Percentiles rank a stretch among this genome's conserved stretches.
These are phyloP conservation scores for Cucumis cinereus DNA, from an alignment of 306 rosid species.

Conservation along the genomic window DNA sequence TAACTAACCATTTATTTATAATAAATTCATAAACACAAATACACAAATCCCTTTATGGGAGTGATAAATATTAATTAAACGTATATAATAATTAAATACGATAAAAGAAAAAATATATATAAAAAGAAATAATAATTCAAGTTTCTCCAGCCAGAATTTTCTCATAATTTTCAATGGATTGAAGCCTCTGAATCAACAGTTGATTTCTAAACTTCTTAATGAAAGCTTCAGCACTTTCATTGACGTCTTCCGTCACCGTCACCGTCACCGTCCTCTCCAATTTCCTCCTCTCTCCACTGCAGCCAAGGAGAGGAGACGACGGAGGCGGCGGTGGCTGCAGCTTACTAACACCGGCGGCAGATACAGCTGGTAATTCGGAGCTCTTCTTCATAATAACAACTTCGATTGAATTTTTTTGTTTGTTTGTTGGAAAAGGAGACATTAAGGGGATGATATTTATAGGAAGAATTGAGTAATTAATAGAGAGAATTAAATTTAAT, in stretches of 20 bases:
- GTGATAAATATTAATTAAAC: neutral
- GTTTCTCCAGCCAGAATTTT: constrained; percentile 64
- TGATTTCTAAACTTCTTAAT: constrained; percentile 79
- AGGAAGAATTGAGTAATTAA: neutral
- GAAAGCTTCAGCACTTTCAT: constrained; percentile 80
- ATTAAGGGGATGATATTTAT: neutral
- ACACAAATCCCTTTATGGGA: neutral
- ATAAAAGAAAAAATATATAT: neutral
- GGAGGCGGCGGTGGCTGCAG: neutral
- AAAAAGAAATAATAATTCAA: neutral
- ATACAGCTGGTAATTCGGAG: neutral
- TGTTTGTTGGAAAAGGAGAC: neutral
- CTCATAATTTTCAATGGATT: constrained; percentile 72
- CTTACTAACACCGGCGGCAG: neutral
- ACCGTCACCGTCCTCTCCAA: constrained; percentile 44
- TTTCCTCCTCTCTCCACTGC: constrained; percentile 15
- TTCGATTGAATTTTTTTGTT: neutral
- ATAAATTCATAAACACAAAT: neutral
- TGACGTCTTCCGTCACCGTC: constrained; percentile 44
- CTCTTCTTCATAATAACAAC: neutral
- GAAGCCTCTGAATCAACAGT: constrained; percentile 65
- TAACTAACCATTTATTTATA: too few relatives aligned
- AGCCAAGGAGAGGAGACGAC: neutral
- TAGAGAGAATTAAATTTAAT: neutral
- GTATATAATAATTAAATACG: neutral